Evolutionary conservation across 148 eudicot species (phyloP), one percentile per base, ranked within the genome.

Genomic region (Nepenthes gracilis): DNA sequence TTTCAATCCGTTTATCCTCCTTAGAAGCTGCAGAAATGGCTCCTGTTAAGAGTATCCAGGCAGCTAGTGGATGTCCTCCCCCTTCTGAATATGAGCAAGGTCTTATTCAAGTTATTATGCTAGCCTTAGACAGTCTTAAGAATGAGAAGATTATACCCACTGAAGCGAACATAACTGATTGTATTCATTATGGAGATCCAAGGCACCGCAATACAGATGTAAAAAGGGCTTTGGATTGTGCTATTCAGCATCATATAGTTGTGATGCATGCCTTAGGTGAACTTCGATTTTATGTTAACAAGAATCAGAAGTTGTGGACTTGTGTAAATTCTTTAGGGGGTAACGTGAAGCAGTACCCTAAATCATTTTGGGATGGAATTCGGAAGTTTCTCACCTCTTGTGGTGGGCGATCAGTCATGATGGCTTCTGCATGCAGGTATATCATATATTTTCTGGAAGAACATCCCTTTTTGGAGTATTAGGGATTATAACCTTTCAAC

Each of bases 11-110:
- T 47, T 59, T 75, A 40, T 59, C 81, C 6, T 59, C 83, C 59
- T 63, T 74, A 10, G 72, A 74, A 43, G 72, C 54, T 48, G 65
- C 68, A 9, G 38, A 74, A 34, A 66, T 57, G 51, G 47, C 47
- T 43, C 64, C 81, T 57, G 67, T 49, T 53, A 63, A 54, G 64
- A 70, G 83, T 69, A 64, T 69, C 10, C 64, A 78, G 68, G 81
- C 81, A 57, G 67, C 74, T 64, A 77, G 81, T 14, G 78, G 81
- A 68, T 70, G 59, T 33, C 63, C 85, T 36, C 77, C 73, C 74
- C 90, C 85, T 64, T 71, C 93, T 35, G 91, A 85, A 54, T 72
- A 80, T 71, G 78, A 83, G 52, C 98, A 80, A 73, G 86, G 87
- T 67, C 86, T 88, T 55, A 81, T 82, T 36, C 90, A 90, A 63